phyloP scores from a whole-genome alignment of 2,329 filamentous ascomycete genomes.

The Monosporascus cannonballus region DNA sequence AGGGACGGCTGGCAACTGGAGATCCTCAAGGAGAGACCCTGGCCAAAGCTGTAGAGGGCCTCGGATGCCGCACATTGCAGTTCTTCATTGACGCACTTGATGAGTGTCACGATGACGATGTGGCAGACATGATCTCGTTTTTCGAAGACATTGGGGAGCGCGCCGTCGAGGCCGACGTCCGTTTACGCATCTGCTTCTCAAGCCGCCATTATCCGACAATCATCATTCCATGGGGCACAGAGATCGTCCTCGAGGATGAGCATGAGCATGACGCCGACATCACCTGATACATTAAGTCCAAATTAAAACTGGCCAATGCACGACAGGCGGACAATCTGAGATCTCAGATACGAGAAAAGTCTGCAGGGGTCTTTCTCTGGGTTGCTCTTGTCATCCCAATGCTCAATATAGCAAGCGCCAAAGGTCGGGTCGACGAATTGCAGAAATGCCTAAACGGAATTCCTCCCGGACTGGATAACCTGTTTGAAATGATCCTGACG shows the following conservation, averaged over 20 bases:
- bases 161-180: background rate
- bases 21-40: too few relatives aligned
- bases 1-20: too few relatives aligned
- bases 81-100: conserved; percentile 4
- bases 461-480: too few relatives aligned
- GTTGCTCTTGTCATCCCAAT: conserved; percentile 21
- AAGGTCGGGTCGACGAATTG: too few relatives aligned
- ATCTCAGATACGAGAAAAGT: conserved; percentile 16
- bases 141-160: background rate
- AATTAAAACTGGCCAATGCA: background rate
- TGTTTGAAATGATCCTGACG: too few relatives aligned
- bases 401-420: conserved; percentile 8
- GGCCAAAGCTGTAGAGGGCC: too few relatives aligned
- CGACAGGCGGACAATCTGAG: background rate
- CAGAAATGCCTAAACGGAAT: too few relatives aligned
- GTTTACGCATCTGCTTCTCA: background rate
- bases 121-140: background rate
- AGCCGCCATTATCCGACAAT: conserved; percentile 2
- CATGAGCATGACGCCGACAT: too few relatives aligned
- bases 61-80: too few relatives aligned
- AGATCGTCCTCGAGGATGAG: too few relatives aligned
- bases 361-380: conserved; percentile 36
- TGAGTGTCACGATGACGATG: conserved; percentile 1
- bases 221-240: background rate
- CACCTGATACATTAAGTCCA: too few relatives aligned